These are phyloP conservation scores for Stephania japonica DNA, from an alignment of 164 flowering plant species.

Conservation along the genomic window DNA sequence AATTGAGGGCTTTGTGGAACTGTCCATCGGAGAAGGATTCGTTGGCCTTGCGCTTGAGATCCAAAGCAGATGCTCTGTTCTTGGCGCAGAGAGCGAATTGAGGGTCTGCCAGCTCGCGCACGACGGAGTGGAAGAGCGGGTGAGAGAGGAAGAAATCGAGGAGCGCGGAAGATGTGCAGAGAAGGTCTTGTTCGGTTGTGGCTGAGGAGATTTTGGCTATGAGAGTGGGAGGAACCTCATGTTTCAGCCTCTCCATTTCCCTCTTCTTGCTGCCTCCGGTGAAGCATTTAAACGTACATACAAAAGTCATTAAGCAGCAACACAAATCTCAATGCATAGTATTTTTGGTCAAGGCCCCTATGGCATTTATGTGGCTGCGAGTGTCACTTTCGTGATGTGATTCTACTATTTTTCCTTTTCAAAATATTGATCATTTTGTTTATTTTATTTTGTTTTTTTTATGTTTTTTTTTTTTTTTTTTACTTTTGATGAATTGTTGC, in stretches of 20 bases:
- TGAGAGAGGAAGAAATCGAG: conserved; percentile 41
- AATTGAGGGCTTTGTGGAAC: conserved; percentile 43
- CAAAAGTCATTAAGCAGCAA: too few relatives aligned
- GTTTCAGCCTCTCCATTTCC: conserved; percentile 62
- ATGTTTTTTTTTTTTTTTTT: too few relatives aligned
- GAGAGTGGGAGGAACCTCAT: conserved; percentile 40
- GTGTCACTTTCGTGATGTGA: too few relatives aligned
- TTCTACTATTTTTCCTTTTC: too few relatives aligned
- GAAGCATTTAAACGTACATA: too few relatives aligned
- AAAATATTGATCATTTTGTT: too few relatives aligned
- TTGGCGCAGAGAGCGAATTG: conserved; percentile 46
- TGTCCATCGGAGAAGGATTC: conserved; percentile 48
- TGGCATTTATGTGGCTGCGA: too few relatives aligned
- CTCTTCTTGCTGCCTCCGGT: too few relatives aligned
- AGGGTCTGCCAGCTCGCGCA: conserved; percentile 47
- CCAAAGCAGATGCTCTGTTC: conserved; percentile 49
- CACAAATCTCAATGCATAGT: too few relatives aligned
- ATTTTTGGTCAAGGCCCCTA: too few relatives aligned
- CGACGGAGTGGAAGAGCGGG: conserved; percentile 57
- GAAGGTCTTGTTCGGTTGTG: conserved; percentile 32
- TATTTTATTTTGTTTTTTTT: too few relatives aligned
- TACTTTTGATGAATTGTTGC: too few relatives aligned
- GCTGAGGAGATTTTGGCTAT: conserved; percentile 36
- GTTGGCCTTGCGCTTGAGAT: conserved; percentile 62
- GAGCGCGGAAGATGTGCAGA: conserved; percentile 48